Base-by-base conservation (phyloP, 2,329 filamentous ascomycete genomes). In the Xylaria sp. region DNA sequence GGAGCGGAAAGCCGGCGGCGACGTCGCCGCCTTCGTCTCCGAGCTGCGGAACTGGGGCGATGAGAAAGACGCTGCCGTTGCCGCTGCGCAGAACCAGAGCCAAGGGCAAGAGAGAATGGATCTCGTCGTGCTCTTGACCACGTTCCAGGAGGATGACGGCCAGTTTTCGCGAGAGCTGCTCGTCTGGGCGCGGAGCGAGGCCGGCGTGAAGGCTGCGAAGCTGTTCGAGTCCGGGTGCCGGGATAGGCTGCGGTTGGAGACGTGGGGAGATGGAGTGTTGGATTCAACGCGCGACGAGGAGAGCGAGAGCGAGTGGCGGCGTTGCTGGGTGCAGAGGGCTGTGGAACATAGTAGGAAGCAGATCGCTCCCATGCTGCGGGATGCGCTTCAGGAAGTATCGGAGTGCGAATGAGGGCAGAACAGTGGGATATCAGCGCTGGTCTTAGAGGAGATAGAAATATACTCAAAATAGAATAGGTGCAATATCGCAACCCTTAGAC, bases 101-200 rank as follows among this genome's bases (percentile, higher is more conserved):
- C 24, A 27, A 4, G 74, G 79, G n/a, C 86, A 89, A 76, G 84
- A 85, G 64, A 71, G 80, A 0, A 78, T 94, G n/a, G 88, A 90
- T 64, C 75, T 94, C 9, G 86, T 86, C 8, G 84, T 84, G 9
- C 81, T 94, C 64, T 92, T 94, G 90, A 93, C 92, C 1, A 88
- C 88, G n/a, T 88, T 84, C 21, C 82, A 85, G 24, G 81, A 84
- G 0, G 80, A 79, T 0, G 87, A 79, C 0, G 88, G 85, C 0
- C 75, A 81, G 17, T 93, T 94, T 69, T 82, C 83, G 71, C 82
- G 93, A 59, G 88, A 96, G 75, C 77, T 94, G 45, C 79, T 95
- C 5, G 80, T 94, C 0, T 91, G 90, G 87, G 90, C 85, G 0
- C 75, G 88, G 1, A 85, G 82, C 30, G 80, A 84, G 0, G 77